Evolutionary conservation across 2,329 filamentous ascomycete genomes (phyloP).

Genomic region (Ambrosiella cleistominuta): DNA sequence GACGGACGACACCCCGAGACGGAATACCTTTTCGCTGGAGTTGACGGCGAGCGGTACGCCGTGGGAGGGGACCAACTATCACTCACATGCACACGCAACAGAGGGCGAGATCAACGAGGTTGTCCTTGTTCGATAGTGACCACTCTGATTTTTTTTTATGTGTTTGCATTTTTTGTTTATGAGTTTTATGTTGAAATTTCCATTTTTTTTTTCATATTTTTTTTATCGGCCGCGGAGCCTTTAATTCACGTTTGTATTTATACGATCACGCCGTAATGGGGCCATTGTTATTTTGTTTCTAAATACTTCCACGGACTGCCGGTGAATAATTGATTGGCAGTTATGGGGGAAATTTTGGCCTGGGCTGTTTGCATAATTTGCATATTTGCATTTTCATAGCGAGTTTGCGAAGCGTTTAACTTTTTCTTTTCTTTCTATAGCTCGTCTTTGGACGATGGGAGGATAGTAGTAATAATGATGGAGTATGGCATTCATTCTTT

Average conservation of each 20-base stretch:
- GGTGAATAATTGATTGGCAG: neutral
- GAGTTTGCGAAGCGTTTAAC: neutral
- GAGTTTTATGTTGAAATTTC: neutral
- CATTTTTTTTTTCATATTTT: conserved; percentile 1
- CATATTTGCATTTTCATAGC: neutral
- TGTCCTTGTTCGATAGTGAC: conserved; percentile 23
- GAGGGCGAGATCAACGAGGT: conserved; percentile 31
- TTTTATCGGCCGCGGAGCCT: neutral
- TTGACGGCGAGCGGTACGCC: conserved; percentile 22
- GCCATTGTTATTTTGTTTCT: neutral
- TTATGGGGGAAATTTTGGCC: neutral
- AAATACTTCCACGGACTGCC: neutral
- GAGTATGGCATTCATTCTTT: neutral
- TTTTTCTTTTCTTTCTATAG: neutral
- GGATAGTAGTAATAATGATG: neutral
- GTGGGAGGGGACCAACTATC: conserved; percentile 21
- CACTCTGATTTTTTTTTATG: conserved; percentile 11
- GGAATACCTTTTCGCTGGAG: conserved; percentile 17
- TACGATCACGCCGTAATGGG: neutral
- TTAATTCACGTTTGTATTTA: conserved; percentile 2
- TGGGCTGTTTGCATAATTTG: neutral
- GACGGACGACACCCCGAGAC: conserved; percentile 24
- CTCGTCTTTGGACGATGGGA: neutral
- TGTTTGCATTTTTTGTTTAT: conserved; percentile 10
- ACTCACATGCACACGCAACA: conserved; percentile 17